phyloP scores from a whole-genome alignment of 345 rosid species.

The Hirschfeldia incana region DNA sequence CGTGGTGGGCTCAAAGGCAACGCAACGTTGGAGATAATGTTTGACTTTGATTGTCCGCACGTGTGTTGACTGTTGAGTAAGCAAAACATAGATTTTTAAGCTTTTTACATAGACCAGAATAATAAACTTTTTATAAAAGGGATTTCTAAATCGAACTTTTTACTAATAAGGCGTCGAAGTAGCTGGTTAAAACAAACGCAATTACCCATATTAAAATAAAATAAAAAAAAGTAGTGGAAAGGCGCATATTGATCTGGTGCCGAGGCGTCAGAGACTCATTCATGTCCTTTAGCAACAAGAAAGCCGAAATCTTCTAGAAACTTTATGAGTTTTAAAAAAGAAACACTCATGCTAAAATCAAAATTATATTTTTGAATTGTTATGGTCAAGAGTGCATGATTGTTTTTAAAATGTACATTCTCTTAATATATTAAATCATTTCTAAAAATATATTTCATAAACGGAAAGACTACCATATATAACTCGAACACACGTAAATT shows the following conservation, averaged over 20 bases:
- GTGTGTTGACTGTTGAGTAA: constrained; percentile 31
- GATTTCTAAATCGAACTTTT: neutral
- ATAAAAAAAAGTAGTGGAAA: neutral
- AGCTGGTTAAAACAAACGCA: neutral
- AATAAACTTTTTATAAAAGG: neutral
- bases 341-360: no score
- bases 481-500: no score
- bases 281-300: neutral
- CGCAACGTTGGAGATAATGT: constrained; percentile 16
- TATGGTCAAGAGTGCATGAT: no score
- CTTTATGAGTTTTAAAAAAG: neutral
- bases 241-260: neutral
- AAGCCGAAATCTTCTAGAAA: neutral
- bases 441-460: no score
- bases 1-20: constrained; percentile 9
- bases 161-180: neutral
- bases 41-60: constrained; percentile 37
- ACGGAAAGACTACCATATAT: neutral
- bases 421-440: no score
- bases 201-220: neutral
- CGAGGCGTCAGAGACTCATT: neutral
- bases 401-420: no score
- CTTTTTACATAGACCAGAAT: neutral
- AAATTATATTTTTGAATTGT: no score
- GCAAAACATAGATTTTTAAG: neutral